Percentiles rank a stretch among this genome's conserved stretches.
phyloP scores from a whole-genome alignment of 2,329 filamentous ascomycete species.

The Rhynchosporium agropyri region DNA sequence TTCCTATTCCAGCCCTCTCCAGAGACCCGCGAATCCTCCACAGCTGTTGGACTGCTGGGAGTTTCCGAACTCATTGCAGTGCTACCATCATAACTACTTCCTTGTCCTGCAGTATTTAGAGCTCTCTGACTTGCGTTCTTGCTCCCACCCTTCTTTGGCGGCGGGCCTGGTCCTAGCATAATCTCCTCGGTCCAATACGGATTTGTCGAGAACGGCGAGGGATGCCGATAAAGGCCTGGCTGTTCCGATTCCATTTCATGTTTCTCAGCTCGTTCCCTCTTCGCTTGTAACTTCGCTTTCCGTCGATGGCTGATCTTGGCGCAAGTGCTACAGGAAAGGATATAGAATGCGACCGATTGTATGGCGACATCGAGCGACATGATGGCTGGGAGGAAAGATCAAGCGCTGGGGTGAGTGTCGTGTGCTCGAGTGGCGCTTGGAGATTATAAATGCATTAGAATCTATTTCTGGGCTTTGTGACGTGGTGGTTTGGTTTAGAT shows the following conservation, averaged over 20 bases:
- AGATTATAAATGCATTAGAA: slow-evolving; percentile 35
- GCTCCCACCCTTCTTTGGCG: slow-evolving; percentile 59
- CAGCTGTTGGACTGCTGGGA: slow-evolving; percentile 50
- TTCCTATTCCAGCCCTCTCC: slow-evolving; percentile 73
- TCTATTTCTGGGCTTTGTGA: slow-evolving; percentile 9
- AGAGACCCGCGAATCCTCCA: slow-evolving; percentile 48
- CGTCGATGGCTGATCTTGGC: slow-evolving; percentile 69
- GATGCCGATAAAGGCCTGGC: slow-evolving; percentile 76
- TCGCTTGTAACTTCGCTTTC: slow-evolving; percentile 71
- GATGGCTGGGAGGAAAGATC: slow-evolving; percentile 17
- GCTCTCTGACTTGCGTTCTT: slow-evolving; percentile 63
- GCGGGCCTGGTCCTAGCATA: slow-evolving; percentile 73
- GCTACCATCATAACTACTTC: slow-evolving; percentile 52
- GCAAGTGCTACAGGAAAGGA: slow-evolving; percentile 79
- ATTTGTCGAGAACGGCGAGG: slow-evolving; percentile 82
- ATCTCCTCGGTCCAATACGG: slow-evolving; percentile 90
- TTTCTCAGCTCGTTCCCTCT: slow-evolving; percentile 67
- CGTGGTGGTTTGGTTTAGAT: slow-evolving; percentile 14
- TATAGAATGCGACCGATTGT: slow-evolving; percentile 78
- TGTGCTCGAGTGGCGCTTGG: slow-evolving; percentile 20
- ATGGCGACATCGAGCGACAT: slow-evolving; percentile 63
- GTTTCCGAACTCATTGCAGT: slow-evolving; percentile 42
- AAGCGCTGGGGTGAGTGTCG: slow-evolving; percentile 16
- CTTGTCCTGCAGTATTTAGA: slow-evolving; percentile 59
- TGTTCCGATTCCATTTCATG: slow-evolving; percentile 67